Conservation (phyloP, 257 asterid genomes). For the Echium plantagineum region DNA sequence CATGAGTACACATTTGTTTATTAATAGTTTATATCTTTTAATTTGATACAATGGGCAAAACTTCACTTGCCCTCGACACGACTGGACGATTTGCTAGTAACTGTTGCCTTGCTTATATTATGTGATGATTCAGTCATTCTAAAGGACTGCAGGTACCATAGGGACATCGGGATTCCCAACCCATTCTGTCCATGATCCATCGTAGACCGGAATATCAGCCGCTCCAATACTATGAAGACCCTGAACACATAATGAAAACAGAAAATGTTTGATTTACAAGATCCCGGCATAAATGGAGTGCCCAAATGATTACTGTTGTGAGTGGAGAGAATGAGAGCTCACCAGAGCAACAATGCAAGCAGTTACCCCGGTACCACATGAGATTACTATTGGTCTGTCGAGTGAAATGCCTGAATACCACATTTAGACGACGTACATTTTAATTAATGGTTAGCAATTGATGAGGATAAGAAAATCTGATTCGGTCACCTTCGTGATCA, state of each 20-base stretch:
- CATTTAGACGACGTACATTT: slow-evolving; percentile 1
- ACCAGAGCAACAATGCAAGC: slow-evolving; percentile 94
- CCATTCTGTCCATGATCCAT: slow-evolving; percentile 99
- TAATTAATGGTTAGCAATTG: background rate
- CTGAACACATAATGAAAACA: slow-evolving; percentile 26
- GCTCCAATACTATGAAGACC: slow-evolving; percentile 81
- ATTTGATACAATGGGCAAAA: no score
- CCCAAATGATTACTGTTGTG: background rate
- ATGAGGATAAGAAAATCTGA: background rate
- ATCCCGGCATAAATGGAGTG: background rate
- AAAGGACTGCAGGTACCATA: slow-evolving; percentile 17
- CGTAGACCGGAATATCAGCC: slow-evolving; percentile 63
- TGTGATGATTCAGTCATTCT: no score
- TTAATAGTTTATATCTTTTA: no score
- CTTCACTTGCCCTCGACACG: no score
- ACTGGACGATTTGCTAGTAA: no score
- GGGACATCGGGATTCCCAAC: slow-evolving; percentile 50
- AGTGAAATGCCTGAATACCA: slow-evolving; percentile 49
- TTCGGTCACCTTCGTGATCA: slow-evolving; percentile 65
- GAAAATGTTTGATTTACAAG: background rate
- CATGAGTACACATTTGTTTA: no score
- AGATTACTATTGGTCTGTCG: slow-evolving; percentile 54
- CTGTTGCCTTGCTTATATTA: no score
- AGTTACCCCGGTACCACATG: slow-evolving; percentile 98
- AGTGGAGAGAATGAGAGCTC: slow-evolving; percentile 3